Base-by-base conservation (phyloP, 2,329 filamentous ascomycete species). In the Phaeosphaeria sp. region DNA sequence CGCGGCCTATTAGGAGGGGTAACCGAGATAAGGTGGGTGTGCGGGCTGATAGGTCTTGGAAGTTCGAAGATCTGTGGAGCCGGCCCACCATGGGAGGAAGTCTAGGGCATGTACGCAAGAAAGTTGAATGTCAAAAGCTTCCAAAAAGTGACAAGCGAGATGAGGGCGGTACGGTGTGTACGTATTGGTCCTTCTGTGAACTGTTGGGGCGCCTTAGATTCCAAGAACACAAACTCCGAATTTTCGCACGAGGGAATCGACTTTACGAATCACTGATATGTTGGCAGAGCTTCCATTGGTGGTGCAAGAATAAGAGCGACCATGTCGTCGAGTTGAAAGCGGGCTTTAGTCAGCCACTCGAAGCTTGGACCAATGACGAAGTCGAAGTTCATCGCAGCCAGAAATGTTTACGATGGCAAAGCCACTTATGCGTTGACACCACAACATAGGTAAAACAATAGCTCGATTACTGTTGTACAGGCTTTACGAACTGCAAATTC, bases 291-390 rank as follows among this genome's bases (percentile, higher is more conserved):
- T 7, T 5, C 13, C 6, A 41, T 15, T 6, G 6, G 6, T 10
- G 11, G 41, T 18, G 41, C 20, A 43, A 43, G 41, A 20, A 43
- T 11, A 9, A 43, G 13, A 43, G n/a, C 30, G 30, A 15, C 13
- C 30, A 15, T 13, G 30, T 36, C 30, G 30, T 36, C 30, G 30
- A 36, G 30, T 30, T 11, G 13, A 13, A 3, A 15, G 22, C 13
- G 44, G 25, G 44, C 44, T 23, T 46, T 46, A 25, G 44, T 46
- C 21, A 46, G 66, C 52, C 13, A 30, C 21, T 20, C 55, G 56
- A 57, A 65, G 63, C 60, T 68, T 53, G 69, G 68, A 55, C 66
- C 69, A 60, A 73, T 73, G 68, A 75, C 71, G 69, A 68, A 67
- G 62, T 56, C 66, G 66, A 67, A 36, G 62, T 55, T 66, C 59